A percentile compares a stretch with the other conserved stretches of the same genome.
These are phyloP conservation scores for Hypoxylon lienhwacheense DNA, from an alignment of 495 filamentous ascomycete genomes.

Conservation along the genomic window DNA sequence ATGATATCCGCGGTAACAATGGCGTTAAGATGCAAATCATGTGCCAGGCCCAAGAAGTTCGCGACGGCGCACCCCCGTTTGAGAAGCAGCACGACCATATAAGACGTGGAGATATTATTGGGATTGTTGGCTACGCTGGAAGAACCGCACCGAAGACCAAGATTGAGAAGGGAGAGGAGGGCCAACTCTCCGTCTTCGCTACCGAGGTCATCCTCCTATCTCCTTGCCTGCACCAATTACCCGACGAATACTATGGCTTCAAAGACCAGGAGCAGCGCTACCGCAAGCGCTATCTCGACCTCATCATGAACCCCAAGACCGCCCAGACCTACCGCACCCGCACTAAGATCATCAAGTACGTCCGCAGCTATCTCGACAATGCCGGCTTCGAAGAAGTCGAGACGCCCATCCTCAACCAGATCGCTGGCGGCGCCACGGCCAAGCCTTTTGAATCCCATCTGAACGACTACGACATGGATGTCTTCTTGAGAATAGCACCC, in stretches of 20 bases:
- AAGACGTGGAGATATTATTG: slow-evolving; percentile 85
- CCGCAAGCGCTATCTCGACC: slow-evolving; percentile 88
- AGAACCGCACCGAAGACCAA: slow-evolving; percentile 87
- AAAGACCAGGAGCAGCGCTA: slow-evolving; percentile 91
- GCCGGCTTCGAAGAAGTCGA: slow-evolving; percentile 92
- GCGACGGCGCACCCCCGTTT: slow-evolving; percentile 63
- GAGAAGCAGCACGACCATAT: slow-evolving; percentile 87
- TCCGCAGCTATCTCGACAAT: slow-evolving; percentile 83
- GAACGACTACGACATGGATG: slow-evolving; percentile 89
- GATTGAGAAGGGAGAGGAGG: slow-evolving; percentile 64
- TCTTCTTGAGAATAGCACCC: slow-evolving; percentile 92
- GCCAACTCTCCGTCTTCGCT: slow-evolving; percentile 93
- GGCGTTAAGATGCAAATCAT: slow-evolving; percentile 88
- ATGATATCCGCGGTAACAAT: slow-evolving; percentile 69
- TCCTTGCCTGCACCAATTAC: slow-evolving; percentile 91
- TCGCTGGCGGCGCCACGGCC: slow-evolving; percentile 93
- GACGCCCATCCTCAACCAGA: slow-evolving; percentile 96
- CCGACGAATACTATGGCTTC: slow-evolving; percentile 88
- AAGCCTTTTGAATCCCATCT: slow-evolving; percentile 94
- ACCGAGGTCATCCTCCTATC: slow-evolving; percentile 79
- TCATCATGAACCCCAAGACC: slow-evolving; percentile 90
- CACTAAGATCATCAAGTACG: slow-evolving; percentile 79
- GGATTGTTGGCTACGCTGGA: slow-evolving; percentile 75
- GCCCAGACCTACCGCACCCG: slow-evolving; percentile 80
- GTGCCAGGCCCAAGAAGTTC: slow-evolving; percentile 76